A percentile compares a stretch with the other conserved stretches of the same genome.
Evolutionary conservation across 768 basidiomycete species (phyloP).

Genomic region (Austroboletus eburneus): DNA sequence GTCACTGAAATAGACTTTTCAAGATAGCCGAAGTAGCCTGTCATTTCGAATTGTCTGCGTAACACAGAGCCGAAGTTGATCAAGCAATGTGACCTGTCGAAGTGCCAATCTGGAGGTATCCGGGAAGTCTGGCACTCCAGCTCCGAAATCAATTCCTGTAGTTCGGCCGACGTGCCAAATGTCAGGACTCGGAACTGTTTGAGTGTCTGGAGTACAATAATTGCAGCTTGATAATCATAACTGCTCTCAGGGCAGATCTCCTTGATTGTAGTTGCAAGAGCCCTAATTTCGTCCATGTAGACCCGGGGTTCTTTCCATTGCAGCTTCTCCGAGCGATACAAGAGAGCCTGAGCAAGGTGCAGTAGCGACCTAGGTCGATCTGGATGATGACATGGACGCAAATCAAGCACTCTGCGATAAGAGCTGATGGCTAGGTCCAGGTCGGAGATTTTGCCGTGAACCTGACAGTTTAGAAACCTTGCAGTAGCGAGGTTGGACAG

Average conservation of each 20-base stretch:
- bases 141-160: background rate
- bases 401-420: background rate
- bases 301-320: background rate
- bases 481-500: no score
- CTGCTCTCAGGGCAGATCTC: background rate
- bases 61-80: background rate
- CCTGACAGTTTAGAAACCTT: no score
- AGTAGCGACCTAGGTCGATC: background rate
- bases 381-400: background rate
- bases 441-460: background rate
- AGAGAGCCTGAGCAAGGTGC: background rate
- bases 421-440: background rate
- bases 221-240: background rate
- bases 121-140: background rate
- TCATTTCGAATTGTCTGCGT: background rate
- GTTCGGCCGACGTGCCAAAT: background rate
- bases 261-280: background rate
- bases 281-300: background rate
- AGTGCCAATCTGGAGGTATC: background rate
- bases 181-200: background rate
- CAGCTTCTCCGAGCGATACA: background rate
- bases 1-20: background rate
- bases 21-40: background rate
- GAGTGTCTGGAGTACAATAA: background rate
- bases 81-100: background rate